Base-by-base conservation (phyloP, 1,139 yeast species). In the Geotrichum reessii region DNA sequence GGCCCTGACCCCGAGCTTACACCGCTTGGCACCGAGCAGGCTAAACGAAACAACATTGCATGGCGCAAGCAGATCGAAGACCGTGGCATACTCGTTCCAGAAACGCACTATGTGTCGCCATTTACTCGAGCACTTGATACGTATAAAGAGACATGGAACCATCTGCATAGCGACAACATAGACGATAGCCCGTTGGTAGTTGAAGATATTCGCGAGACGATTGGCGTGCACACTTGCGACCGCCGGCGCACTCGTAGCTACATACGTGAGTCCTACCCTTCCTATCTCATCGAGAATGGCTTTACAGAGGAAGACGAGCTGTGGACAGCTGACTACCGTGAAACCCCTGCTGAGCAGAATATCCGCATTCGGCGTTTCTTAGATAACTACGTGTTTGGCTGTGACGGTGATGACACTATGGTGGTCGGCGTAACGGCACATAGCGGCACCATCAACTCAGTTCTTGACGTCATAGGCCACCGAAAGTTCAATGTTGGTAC, bases 1-100 rank as follows among this genome's bases (percentile, higher is more conserved):
- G 89, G 85, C 0, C 89, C 90, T 0, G 90, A 85, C 69, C 85
- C 90, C 1, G 76, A 76, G 56, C 74, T 87, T 58, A 86, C 93
- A 0, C 78, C 76, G 3, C 64, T 79, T 49, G 95, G 95, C 2
- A 68, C 53, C 78, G 78, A 71, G 76, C 86, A 78, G 63, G 81
- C 80, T 1, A 64, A 65, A 33, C 80, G 76, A 56, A 82, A 84
- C 60, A 67, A 73, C 42, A 61, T 33, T 12, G 40, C 40, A 33
- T 33, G 40, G 40, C 40, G 40, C n/a, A 51, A 54, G n/a, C 81
- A 84, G 64, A 63, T 81, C 25, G 61, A 65, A 0, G 66, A 71
- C 21, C 83, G 83, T 0, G 40, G 17, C 40, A 81, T 82, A 11
- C 82, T 86, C 0, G 62, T 80, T 37, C 92, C 92, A 1, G 65